Base-by-base conservation (phyloP, 148 eudicot genomes). In the Fagopyrum tataricum region DNA sequence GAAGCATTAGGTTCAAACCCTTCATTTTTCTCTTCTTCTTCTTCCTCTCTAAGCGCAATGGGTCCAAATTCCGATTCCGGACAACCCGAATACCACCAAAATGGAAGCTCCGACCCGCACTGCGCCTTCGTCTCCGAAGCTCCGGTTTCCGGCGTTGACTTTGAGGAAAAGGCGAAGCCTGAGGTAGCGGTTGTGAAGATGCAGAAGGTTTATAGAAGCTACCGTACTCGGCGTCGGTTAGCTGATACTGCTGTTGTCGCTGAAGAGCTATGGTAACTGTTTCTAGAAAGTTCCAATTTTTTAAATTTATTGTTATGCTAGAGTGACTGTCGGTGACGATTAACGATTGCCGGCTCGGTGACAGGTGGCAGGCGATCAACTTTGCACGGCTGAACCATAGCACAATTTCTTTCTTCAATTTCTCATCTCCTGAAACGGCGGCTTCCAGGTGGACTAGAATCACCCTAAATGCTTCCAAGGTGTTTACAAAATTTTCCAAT, bases 311-410 rank as follows among this genome's bases (percentile, higher is more conserved):
- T 37, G 39, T 23, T 24, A 40, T 23, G 66, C 9, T 44, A 17
- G 18, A 7, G 21, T 10, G 73, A 8, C 40, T 11, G 31, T 56
- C 49, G 58, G 59, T 73, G 23, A 47, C 6, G 21, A 24, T 62
- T 41, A 21, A 48, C 10, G 73, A 48, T 42, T n/a, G n/a, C n/a
- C n/a, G 26, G 66, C 8, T 21, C 72, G 78, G 77, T 78, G 84
- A 70, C 71, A 94, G 98, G 98, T 91, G 98, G 97, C 95, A 82
- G 84, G 96, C 94, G 48, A 79, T 94, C 49, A 90, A 91, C 67
- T 94, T 73, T 73, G 97, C 89, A 2, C 76, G 91, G 79, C 72
- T 91, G 73, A 90, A 83, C 70, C 91, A 85, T 74, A 94, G 93
- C 56, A 91, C 98, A 0, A 80, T 94, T 15, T 94, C 98, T 1